Percentiles rank a stretch among this genome's conserved stretches.
Evolutionary conservation across 2,329 filamentous ascomycete species (phyloP).

Genomic region (Ceratocystis alfenasii): DNA sequence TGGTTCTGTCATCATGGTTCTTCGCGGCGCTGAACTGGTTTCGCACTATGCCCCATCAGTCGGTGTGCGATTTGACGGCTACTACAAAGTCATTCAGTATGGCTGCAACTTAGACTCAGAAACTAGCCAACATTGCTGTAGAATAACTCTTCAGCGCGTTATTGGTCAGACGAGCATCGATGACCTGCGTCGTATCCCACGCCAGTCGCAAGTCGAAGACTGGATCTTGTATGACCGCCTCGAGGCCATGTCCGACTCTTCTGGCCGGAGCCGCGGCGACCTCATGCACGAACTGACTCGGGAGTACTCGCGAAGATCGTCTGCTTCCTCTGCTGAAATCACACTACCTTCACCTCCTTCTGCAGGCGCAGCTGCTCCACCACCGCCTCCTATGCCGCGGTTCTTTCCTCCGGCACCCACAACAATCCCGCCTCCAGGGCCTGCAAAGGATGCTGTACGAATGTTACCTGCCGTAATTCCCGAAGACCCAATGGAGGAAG

Average conservation of each 20-base stretch:
- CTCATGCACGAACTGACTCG: conserved; percentile 18
- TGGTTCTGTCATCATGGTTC: conserved; percentile 39
- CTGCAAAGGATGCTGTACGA: conserved; percentile 15
- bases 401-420: not conserved
- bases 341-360: conserved; percentile 11
- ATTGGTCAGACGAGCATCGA: conserved; percentile 34
- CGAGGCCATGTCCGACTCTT: conserved; percentile 30
- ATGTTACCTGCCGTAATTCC: conserved; percentile 18
- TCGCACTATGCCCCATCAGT: conserved; percentile 41
- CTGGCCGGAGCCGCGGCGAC: conserved; percentile 19
- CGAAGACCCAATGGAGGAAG: conserved; percentile 20
- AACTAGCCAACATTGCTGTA: conserved; percentile 34
- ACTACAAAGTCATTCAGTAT: conserved; percentile 42
- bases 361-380: not conserved
- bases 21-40: conserved; percentile 40
- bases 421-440: conserved; percentile 5
- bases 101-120: conserved; percentile 33
- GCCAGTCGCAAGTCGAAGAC: conserved; percentile 45
- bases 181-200: conserved; percentile 36
- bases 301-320: conserved; percentile 18
- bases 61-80: conserved; percentile 46
- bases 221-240: conserved; percentile 40
- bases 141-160: conserved; percentile 37
- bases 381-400: not conserved
- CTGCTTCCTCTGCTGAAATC: conserved; percentile 7